Percentiles rank a stretch among this genome's conserved stretches.
Evolutionary conservation across 2,329 filamentous ascomycete genomes (phyloP).

Genomic region (Alternaria incomplexa): DNA sequence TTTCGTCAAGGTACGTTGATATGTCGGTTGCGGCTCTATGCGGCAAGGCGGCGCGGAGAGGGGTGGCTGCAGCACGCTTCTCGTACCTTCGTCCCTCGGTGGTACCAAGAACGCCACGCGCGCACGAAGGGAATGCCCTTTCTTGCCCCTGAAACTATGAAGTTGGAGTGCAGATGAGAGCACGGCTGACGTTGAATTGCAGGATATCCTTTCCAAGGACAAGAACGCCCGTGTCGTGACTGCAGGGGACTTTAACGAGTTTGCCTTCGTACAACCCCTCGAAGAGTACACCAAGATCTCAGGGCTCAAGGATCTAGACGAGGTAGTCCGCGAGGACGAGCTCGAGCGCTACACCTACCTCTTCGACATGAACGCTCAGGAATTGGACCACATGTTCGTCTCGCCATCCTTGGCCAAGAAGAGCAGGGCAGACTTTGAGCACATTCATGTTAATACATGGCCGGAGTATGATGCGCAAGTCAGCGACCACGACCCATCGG

Average conservation of each 20-base stretch:
- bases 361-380: slow-evolving; percentile 72
- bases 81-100: slow-evolving; percentile 5
- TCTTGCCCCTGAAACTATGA: neutral
- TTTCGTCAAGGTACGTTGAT: slow-evolving; percentile 41
- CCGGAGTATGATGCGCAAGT: slow-evolving; percentile 61
- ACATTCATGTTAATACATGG: slow-evolving; percentile 76
- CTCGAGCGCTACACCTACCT: slow-evolving; percentile 73
- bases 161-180: neutral
- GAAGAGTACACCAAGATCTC: slow-evolving; percentile 60
- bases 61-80: slow-evolving; percentile 21
- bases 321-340: slow-evolving; percentile 58
- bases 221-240: slow-evolving; percentile 63
- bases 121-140: slow-evolving; percentile 19
- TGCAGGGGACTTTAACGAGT: slow-evolving; percentile 77
- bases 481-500: slow-evolving; percentile 73
- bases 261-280: slow-evolving; percentile 67
- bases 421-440: slow-evolving; percentile 61
- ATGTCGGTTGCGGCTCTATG: neutral
- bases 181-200: slow-evolving; percentile 29
- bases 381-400: slow-evolving; percentile 74
- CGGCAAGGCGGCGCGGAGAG: slow-evolving; percentile 14
- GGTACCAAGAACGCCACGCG: slow-evolving; percentile 20
- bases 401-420: slow-evolving; percentile 58
- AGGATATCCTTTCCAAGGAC: slow-evolving; percentile 62
- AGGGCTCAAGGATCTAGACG: slow-evolving; percentile 67